Base-by-base conservation (phyloP, 352 stramenopile species). In the Pythium sukuiense region DNA sequence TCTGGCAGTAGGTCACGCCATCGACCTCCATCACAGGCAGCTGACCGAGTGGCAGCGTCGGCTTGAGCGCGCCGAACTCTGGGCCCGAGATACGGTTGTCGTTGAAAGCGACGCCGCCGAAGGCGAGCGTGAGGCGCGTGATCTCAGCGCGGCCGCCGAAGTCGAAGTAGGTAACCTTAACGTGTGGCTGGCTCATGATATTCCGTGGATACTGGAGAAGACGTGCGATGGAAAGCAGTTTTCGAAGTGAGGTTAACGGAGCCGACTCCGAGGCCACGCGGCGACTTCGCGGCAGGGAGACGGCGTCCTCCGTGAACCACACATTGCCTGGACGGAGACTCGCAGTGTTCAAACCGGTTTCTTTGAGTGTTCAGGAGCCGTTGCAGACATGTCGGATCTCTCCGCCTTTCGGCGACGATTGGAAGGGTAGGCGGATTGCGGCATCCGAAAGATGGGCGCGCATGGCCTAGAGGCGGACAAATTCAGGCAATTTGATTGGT, bases 131-230 rank as follows among this genome's bases (percentile, higher is more conserved):
- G 16, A 81, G 55, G 18, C 75, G 69, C n/a, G 63, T 59, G 11
- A 61, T 29, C 41, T 81, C 75, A 14, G 58, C 70, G 20, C 67
- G 65, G 16, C 58, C 73, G n/a, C 55, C 41, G 27, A 64, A 35
- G 52, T 74, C 55, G 48, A 82, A 81, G 57, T 76, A 74, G 20
- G 54, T 67, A 14, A 80, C 39, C 50, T 60, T 77, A 14, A 58
- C 16, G 18, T 33, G 18, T 58, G 52, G 29, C 18, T 32, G 48
- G 26, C 27, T 55, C 26, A 55, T 35, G 2, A 20, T 35, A 11
- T 35, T 20, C 8, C 8, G 26, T 33, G 20, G 48, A 6, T 55
- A 4, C 13, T 29, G 43, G 18, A 5, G 5, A 24, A 8, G 43
- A 5, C 35, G 43, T 29, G 18, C 3, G 7, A 6, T 20, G 20